Evolutionary conservation across 352 stramenopile genomes (phyloP), one percentile per base, ranked within the genome.

Genomic region (Pythium chondricola): DNA sequence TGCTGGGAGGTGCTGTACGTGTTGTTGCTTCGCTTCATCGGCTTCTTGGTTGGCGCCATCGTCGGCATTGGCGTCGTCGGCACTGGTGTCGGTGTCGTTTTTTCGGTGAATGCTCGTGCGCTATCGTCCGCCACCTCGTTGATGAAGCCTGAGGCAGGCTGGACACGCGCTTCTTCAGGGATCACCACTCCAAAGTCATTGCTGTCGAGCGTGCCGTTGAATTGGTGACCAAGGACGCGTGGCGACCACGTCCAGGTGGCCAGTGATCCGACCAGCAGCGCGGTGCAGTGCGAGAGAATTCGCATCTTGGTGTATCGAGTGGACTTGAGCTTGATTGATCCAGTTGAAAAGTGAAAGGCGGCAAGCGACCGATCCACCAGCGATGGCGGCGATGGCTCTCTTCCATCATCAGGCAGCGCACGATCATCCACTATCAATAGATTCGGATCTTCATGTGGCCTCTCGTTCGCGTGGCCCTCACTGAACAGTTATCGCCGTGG

Each of bases 121-220:
- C 43, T 33, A 38, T 60, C 52, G 22, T 42, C 46, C 0, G 44
- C 43, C 25, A 60, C 52, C 33, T 60, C 52, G n/a, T 60, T 60
- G 36, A 52, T 31, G 38, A 60, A 60, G 10, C 37, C 31, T 13
- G 26, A 21, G 4, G 31, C 14, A 13, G 29, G 29, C 18, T 54
- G 24, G 17, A 31, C 38, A 26, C 47, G 29, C 20, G 32, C 27
- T 27, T 60, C 44, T 21, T 31, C 42, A 7, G 51, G 18, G 5
- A 52, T 26, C 0, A 59, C 43, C 10, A 43, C 40, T 20, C 51
- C 43, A 7, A 52, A 27, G 5, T 36, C 33, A 6, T 42, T 48
- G 22, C 44, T 41, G 2, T 37, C 18, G 25, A 52, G 36, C 14
- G 32, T 59, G 21, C 17, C 46, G 30, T 53, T 53, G 38, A 59